phyloP scores from a whole-genome alignment of 805 yeast genomes.

The Limtongozyma cylindracea region DNA sequence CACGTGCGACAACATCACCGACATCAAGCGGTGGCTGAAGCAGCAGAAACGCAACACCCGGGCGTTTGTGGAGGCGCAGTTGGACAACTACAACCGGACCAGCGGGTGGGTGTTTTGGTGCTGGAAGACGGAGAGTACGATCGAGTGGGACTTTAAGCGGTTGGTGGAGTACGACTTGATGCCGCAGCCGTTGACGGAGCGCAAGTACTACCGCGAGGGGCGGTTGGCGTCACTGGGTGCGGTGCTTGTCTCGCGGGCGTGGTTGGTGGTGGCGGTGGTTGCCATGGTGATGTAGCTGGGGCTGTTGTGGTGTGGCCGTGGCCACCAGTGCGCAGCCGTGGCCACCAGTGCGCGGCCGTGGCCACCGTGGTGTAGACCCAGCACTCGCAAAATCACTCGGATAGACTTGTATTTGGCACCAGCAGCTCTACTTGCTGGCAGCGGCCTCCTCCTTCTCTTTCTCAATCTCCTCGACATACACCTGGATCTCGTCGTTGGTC shows the following conservation, averaged over 20 bases:
- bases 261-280: too few relatives aligned
- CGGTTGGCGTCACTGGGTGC: too few relatives aligned
- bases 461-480: conserved; percentile 61
- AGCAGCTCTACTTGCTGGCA: conserved; percentile 36
- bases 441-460: conserved; percentile 70
- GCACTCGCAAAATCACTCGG: too few relatives aligned
- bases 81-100: conserved; percentile 50
- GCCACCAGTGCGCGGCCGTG: too few relatives aligned
- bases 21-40: conserved; percentile 24
- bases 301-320: too few relatives aligned
- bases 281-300: too few relatives aligned
- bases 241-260: too few relatives aligned
- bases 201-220: too few relatives aligned
- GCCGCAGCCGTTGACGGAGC: conserved; percentile 56
- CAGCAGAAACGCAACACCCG: conserved; percentile 32
- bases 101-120: conserved; percentile 90
- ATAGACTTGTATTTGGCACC: too few relatives aligned
- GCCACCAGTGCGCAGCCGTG: too few relatives aligned
- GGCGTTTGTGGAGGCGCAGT: conserved; percentile 65
- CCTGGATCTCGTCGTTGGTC: conserved; percentile 45
- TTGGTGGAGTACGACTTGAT: conserved; percentile 33
- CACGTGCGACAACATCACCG: conserved; percentile 21
- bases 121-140: conserved; percentile 64
- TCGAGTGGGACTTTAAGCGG: conserved; percentile 68
- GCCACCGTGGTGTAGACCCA: too few relatives aligned